These are phyloP conservation scores for Azolla pinnata DNA, from an alignment of 75 land plant genomes.

Conservation along the genomic window DNA sequence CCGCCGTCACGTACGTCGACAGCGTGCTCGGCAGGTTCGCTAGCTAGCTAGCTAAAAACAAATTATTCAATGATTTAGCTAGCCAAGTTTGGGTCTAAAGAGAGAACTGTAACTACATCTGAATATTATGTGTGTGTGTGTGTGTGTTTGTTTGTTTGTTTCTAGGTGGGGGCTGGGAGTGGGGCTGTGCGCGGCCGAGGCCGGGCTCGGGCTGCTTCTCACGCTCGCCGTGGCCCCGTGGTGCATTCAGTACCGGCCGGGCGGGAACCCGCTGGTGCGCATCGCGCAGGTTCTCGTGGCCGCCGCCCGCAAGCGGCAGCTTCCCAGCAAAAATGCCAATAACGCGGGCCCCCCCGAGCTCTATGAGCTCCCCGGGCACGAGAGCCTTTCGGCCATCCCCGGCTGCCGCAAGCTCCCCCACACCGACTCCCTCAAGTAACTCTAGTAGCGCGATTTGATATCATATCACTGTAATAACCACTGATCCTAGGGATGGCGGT, in stretches of 20 bases:
- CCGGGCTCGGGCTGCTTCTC: neutral
- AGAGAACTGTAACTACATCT: no score
- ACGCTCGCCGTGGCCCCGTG: slow-evolving; percentile 10
- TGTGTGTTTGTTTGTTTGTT: no score
- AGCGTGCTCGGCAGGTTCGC: no score
- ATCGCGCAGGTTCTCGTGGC: slow-evolving; percentile 25
- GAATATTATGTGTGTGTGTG: no score
- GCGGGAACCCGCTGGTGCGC: slow-evolving; percentile 20
- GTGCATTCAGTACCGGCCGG: slow-evolving; percentile 6
- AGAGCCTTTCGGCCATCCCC: slow-evolving; percentile 8
- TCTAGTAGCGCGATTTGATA: no score
- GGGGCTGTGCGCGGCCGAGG: slow-evolving; percentile 14
- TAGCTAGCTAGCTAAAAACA: no score
- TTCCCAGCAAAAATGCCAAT: neutral
- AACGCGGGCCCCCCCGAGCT: slow-evolving; percentile 1
- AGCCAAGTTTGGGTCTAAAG: no score
- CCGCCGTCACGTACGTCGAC: slow-evolving; percentile 11
- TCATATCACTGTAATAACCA: no score
- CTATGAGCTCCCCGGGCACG: slow-evolving; percentile 11
- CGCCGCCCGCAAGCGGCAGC: slow-evolving; percentile 14
- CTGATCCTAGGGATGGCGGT: no score
- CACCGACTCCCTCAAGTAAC: slow-evolving; percentile 9
- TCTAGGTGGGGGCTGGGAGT: slow-evolving; percentile 18
- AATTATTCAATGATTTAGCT: no score
- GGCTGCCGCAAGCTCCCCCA: slow-evolving; percentile 13